Evolutionary conservation across 495 filamentous ascomycete genomes (phyloP), one percentile per base, ranked within the genome.

Genomic region (Neurospora sp.): DNA sequence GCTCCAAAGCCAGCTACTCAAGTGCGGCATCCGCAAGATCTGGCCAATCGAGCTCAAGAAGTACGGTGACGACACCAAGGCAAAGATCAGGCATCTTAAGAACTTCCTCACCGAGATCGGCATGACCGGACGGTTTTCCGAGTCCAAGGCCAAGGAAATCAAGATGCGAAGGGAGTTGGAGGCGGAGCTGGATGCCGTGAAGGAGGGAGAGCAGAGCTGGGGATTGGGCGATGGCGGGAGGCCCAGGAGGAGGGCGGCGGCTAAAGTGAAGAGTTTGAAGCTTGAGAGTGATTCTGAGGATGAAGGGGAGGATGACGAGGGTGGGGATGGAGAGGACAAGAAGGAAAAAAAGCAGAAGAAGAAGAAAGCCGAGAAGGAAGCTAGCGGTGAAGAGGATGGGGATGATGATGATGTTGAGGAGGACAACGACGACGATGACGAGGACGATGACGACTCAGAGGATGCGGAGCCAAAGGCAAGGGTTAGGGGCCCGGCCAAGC

Each of bases 21-120:
- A 97, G 83, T 99, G 96, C 77, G 96, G 96, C 61, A 89, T 99
- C 68, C 92, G 93, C 40, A 98, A 98, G 79, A 87, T 98, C 75
- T 99, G 96, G 96, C 85, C 85, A 44, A 88, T 90, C 72, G 93
- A 97, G 82, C 86, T 99, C 69, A 91, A 92, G 74, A 91, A 89
- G 78, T 91, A 89, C 66, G 93, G 91, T 16, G 79, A 84, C 48
- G 81, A 87, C 37, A 39, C 87, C 16, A 92, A 90, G 75, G 92
- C 87, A 10, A 98, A 97, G 84, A 94, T 98, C 73, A 83, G 83
- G 71, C 93, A 97, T 80, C 87, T 98, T 16, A 93, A 88, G 76
- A 80, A 80, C 4, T 90, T 96, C 88, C 86, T 99, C 40, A 85
- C 85, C 35, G 92, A 96, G 9, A 85, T 89, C 35, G 96, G 96